A percentile compares a stretch with the other conserved stretches of the same genome.
These are phyloP conservation scores for Phlebiopsis gigantea DNA, from an alignment of 768 basidiomycete genomes.

Conservation along the genomic window DNA sequence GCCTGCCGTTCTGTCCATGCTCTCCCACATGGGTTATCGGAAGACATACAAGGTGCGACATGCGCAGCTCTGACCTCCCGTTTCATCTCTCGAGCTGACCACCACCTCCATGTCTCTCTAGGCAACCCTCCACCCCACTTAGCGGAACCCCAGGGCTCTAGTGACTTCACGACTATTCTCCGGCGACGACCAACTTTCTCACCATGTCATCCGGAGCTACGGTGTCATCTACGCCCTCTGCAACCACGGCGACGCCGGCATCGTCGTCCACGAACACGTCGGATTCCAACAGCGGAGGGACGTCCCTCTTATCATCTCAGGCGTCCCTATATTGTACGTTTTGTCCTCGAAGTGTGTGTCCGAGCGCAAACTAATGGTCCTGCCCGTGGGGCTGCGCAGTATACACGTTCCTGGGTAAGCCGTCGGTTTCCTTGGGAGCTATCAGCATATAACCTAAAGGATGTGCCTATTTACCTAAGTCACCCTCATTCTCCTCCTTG, in stretches of 20 bases:
- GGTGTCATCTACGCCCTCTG: not conserved
- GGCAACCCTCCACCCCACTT: not conserved
- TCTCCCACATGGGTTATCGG: not conserved
- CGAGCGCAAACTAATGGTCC: not conserved
- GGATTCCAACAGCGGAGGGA: not conserved
- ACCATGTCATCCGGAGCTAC: not conserved
- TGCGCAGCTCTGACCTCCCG: not conserved
- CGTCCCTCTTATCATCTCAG: slow-evolving; percentile 11
- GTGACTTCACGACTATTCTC: not conserved
- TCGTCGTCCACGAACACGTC: not conserved
- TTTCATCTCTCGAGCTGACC: not conserved
- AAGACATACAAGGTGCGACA: not conserved
- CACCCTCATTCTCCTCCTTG: slow-evolving; percentile 8
- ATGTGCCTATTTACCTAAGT: too few relatives aligned
- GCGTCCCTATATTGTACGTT: slow-evolving; percentile 11
- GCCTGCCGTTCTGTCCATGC: not conserved
- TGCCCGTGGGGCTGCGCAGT: not conserved
- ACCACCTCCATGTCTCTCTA: not conserved
- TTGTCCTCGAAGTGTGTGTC: not conserved
- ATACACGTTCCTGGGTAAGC: slow-evolving; percentile 14
- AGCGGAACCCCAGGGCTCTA: not conserved
- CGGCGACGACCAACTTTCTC: not conserved
- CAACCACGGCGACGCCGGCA: not conserved
- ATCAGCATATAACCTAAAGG: too few relatives aligned
- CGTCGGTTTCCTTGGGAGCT: not conserved